phyloP scores from a whole-genome alignment of 2,329 filamentous ascomycete genomes.

The Teratosphaeria pseudoeucalypti region DNA sequence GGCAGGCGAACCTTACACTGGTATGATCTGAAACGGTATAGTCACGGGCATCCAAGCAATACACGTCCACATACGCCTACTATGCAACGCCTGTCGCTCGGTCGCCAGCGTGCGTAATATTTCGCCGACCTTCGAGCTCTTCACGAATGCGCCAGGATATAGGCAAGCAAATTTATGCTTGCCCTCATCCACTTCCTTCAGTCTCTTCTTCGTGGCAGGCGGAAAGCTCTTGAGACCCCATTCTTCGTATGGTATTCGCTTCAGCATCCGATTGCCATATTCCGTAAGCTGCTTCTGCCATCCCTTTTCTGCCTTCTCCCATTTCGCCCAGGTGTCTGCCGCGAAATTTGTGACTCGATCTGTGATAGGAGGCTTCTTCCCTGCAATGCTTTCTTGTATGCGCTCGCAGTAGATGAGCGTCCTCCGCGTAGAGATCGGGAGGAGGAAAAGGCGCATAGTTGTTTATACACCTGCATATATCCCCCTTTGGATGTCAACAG shows the following conservation, averaged over 20 bases:
- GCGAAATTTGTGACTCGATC: conserved; percentile 65
- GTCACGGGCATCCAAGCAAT: conserved; percentile 73
- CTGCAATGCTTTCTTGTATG: conserved; percentile 32
- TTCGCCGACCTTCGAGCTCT: conserved; percentile 38
- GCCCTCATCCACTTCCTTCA: conserved; percentile 52
- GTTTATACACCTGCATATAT: not conserved
- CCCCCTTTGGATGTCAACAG: not conserved
- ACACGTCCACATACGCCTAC: conserved; percentile 67
- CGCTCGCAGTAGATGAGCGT: conserved; percentile 88
- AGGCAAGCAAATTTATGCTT: conserved; percentile 48
- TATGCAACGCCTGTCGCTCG: conserved; percentile 71
- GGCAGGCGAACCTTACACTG: conserved; percentile 52
- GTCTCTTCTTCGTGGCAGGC: conserved; percentile 58
- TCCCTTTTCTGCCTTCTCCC: conserved; percentile 61
- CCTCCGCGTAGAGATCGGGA: conserved; percentile 84
- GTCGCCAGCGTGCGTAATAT: conserved; percentile 64
- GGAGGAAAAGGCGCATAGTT: conserved; percentile 80
- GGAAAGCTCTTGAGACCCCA: conserved; percentile 96
- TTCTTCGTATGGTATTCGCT: conserved; percentile 89
- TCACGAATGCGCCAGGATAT: conserved; percentile 10
- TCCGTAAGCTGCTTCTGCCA: conserved; percentile 83
- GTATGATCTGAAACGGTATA: conserved; percentile 71
- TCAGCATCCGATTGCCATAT: conserved; percentile 77
- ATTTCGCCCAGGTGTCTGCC: conserved; percentile 67
- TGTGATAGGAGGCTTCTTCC: conserved; percentile 46